Base-by-base conservation (phyloP, 345 rosid genomes). In the Citrus glauca region DNA sequence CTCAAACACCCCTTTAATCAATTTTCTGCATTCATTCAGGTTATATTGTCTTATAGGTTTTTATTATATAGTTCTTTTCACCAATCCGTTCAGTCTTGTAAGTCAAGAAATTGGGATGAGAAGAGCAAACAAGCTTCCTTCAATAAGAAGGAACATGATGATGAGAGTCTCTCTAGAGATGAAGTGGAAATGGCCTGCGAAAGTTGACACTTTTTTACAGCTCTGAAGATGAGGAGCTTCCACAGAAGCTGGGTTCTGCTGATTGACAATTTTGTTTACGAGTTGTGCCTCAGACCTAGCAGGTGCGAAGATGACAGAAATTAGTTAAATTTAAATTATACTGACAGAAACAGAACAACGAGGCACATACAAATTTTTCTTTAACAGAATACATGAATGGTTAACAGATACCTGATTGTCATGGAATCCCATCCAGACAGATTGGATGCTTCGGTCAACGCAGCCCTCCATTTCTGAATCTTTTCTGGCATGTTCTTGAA, bases 131-230 rank as follows among this genome's bases (percentile, higher is more conserved):
- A 81, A 65, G 17, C 48, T 53, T 45, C 66, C 45, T 48, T 27
- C 14, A 14, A 10, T 9, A 13, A 48, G 53, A 62, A 59, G 55
- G 40, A 63, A 28, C 50, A 45, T 45, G 1, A 45, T 37, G 86
- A 82, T 10, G 85, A 53, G 57, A 78, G 63, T 50, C 37, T 91
- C 2, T 64, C 28, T 62, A 87, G 80, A 71, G 90, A 88, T 76
- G 95, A 94, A 72, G 88, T 84, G 72, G 91, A 88, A 88, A 78
- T 68, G 83, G 87, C 90, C 85, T 94, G 95, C 85, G 75, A 59
- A 82, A 77, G 7, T 81, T 93, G 74, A 92, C 94, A 50, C 82
- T 91, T 81, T 55, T 77, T 66, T 73, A 82, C 82, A 80, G 80
- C 76, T 74, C 42, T 33, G 94, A 80, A 81, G 75, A 81, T 35